Conservation (phyloP, 179 eudicot genomes). For the Kewa caespitosa region DNA sequence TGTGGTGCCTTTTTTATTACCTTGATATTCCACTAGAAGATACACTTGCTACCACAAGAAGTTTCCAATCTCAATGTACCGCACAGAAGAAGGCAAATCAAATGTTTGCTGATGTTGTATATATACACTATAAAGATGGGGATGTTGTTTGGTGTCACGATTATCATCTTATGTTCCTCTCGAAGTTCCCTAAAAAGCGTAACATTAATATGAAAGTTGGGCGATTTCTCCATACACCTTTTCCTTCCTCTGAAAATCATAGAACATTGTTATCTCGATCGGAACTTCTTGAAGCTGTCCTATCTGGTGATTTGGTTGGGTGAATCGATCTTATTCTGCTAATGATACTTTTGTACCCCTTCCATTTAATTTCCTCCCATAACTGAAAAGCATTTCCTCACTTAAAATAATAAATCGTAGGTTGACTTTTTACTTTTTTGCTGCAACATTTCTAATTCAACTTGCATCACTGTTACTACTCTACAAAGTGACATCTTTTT, state of each 20-base stretch:
- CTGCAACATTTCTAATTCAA: too few relatives aligned
- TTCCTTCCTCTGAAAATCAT: conserved; percentile 76
- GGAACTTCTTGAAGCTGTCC: conserved; percentile 66
- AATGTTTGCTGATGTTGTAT: conserved; percentile 79
- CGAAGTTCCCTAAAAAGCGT: conserved; percentile 58
- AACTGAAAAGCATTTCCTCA: too few relatives aligned
- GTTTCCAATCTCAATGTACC: conserved; percentile 66
- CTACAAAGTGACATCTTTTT: too few relatives aligned
- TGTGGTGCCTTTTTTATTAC: conserved; percentile 83
- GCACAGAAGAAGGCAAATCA: conserved; percentile 72
- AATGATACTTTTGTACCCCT: too few relatives aligned
- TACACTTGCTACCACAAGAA: conserved; percentile 57
- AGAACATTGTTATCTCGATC: conserved; percentile 71
- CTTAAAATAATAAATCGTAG: too few relatives aligned
- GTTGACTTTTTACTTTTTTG: too few relatives aligned
- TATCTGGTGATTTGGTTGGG: conserved; percentile 84
- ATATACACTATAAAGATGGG: conserved; percentile 63
- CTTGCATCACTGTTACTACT: too few relatives aligned
- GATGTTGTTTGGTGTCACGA: conserved; percentile 93
- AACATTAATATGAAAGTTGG: conserved; percentile 71
- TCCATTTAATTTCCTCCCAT: too few relatives aligned
- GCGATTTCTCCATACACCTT: conserved; percentile 92
- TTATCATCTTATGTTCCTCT: conserved; percentile 81
- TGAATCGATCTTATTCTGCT: conserved; percentile 26
- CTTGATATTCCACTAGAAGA: conserved; percentile 81